A percentile compares a stretch with the other conserved stretches of the same genome.
Evolutionary conservation across 345 rosid species (phyloP).

Genomic region (Pugionium cornutum): DNA sequence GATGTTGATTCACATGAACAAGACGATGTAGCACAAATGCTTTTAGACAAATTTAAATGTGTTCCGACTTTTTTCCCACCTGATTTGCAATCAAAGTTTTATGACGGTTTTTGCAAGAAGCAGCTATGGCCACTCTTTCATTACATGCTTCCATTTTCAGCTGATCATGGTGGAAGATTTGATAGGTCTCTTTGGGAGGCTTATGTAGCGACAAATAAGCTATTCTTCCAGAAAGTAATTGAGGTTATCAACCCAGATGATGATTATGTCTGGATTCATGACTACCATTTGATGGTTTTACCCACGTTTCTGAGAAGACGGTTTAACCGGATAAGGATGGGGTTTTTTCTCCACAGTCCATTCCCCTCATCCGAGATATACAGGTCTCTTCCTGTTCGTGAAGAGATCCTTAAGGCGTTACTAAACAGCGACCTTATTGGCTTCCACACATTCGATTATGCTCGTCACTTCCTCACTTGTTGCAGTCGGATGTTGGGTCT

Average conservation of each 20-base stretch:
- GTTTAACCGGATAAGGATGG: constrained; percentile 45
- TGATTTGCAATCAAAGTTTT: constrained; percentile 40
- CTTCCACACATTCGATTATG: constrained; percentile 78
- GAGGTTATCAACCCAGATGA: constrained; percentile 46
- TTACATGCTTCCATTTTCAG: constrained; percentile 45
- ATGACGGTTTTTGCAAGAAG: constrained; percentile 45
- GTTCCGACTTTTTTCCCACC: constrained; percentile 44
- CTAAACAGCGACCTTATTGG: constrained; percentile 46
- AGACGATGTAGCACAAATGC: constrained; percentile 44
- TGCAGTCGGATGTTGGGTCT: constrained; percentile 47
- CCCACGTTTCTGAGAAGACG: constrained; percentile 44
- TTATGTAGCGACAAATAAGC: constrained; percentile 44
- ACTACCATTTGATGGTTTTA: constrained; percentile 47
- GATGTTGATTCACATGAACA: constrained; percentile 40
- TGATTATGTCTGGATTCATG: constrained; percentile 47
- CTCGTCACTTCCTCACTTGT: constrained; percentile 56
- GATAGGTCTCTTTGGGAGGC: constrained; percentile 48
- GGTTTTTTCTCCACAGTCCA: constrained; percentile 44
- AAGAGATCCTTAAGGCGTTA: constrained; percentile 45
- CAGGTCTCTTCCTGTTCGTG: constrained; percentile 45
- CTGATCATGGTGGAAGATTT: constrained; percentile 46
- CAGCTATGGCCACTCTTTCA: constrained; percentile 46
- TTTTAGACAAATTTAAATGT: constrained; percentile 43
- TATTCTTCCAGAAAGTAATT: constrained; percentile 42
- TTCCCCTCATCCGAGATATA: constrained; percentile 47